phyloP scores from a whole-genome alignment of 108 stramenopile genomes.

The Poteriospumella lacustris region DNA sequence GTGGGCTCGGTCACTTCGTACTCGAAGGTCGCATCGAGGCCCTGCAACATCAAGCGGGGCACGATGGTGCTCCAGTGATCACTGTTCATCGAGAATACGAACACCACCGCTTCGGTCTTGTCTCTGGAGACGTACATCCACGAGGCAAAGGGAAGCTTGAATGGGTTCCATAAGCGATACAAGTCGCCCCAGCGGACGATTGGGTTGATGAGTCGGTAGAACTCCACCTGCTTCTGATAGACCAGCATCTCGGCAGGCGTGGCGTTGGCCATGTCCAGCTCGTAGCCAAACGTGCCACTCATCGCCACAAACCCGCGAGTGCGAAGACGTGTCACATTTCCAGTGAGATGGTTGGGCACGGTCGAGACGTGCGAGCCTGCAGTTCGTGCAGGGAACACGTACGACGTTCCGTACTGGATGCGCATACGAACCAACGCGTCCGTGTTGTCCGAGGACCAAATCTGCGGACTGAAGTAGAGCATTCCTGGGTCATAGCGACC shows the following conservation, averaged over 20 bases:
- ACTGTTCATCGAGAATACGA: neutral
- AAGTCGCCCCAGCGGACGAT: neutral
- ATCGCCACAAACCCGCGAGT: slow-evolving; percentile 24
- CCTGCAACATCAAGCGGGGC: neutral
- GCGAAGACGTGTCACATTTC: neutral
- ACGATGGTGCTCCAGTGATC: neutral
- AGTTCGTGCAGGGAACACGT: slow-evolving; percentile 1
- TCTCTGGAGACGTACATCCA: neutral
- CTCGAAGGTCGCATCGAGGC: neutral
- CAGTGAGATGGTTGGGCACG: slow-evolving; percentile 29
- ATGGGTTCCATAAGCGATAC: slow-evolving; percentile 22
- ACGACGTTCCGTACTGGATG: slow-evolving; percentile 17
- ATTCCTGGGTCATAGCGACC: slow-evolving; percentile 27
- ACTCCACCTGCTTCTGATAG: neutral
- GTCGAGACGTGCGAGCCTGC: slow-evolving; percentile 19
- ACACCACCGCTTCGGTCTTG: neutral
- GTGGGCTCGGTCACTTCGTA: neutral
- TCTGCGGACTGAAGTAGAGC: slow-evolving; percentile 31
- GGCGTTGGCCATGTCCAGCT: slow-evolving; percentile 5
- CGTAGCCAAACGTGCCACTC: slow-evolving; percentile 28
- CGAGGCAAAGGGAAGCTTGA: neutral
- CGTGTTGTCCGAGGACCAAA: slow-evolving; percentile 31
- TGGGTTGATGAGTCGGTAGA: neutral
- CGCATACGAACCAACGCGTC: slow-evolving; percentile 13
- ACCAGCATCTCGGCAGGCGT: neutral